phyloP scores from a whole-genome alignment of 805 yeast genomes.

The Millerago galiae region DNA sequence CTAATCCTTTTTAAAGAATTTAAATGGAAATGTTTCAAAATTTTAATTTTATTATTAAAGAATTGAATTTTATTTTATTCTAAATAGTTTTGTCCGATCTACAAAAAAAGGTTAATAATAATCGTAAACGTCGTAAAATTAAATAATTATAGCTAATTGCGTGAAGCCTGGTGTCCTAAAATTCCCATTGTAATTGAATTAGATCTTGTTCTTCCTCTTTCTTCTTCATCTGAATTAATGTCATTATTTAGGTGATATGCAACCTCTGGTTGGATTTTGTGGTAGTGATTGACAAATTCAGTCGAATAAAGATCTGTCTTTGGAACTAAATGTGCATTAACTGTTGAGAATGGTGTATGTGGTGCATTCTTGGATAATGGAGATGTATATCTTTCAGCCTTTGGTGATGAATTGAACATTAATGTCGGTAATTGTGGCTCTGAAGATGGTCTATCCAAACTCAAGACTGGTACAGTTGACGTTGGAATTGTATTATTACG shows the following conservation, averaged over 20 bases:
- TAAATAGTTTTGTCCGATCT: neutral
- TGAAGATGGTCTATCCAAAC: neutral
- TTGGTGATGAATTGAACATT: neutral
- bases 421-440: neutral
- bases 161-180: neutral
- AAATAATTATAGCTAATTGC: neutral
- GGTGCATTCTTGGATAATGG: slow-evolving; percentile 32
- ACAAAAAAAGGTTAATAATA: neutral
- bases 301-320: slow-evolving; percentile 1
- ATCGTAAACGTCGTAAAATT: neutral
- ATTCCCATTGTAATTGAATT: slow-evolving; percentile 23
- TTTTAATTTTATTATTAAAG: too few species aligned
- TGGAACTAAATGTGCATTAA: slow-evolving; percentile 23
- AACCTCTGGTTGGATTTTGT: slow-evolving; percentile 28
- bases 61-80: too few species aligned
- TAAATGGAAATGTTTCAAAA: too few species aligned
- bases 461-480: neutral
- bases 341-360: slow-evolving; percentile 24
- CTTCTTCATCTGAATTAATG: neutral
- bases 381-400: slow-evolving; percentile 24
- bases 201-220: slow-evolving; percentile 13
- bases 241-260: slow-evolving; percentile 1
- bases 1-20: too few species aligned
- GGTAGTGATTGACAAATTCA: slow-evolving; percentile 35
- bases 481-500: slow-evolving; percentile 18